Evolutionary conservation across 2,329 filamentous ascomycete genomes (phyloP).

Genomic region (Colletotrichum sp.): DNA sequence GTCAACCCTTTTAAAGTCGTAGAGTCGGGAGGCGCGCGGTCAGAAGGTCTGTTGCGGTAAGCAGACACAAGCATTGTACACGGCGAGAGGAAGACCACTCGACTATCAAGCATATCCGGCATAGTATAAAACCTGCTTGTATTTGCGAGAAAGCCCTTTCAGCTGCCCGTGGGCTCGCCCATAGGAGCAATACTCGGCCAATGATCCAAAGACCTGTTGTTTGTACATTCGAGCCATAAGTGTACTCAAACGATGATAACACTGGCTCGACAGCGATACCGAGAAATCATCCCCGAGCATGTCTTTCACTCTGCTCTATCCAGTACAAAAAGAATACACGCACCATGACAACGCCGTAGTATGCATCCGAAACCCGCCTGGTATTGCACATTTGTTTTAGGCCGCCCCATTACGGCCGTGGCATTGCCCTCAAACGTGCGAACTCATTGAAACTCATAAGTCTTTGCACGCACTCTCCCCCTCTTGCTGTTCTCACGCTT

Average conservation of each 20-base stretch:
- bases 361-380: not conserved
- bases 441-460: not conserved
- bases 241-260: not conserved
- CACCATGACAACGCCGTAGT: not conserved
- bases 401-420: not conserved
- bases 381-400: not conserved
- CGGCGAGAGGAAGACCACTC: not conserved
- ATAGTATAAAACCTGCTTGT: not conserved
- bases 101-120: not conserved
- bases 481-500: constrained; percentile 21
- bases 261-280: not conserved
- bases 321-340: not conserved
- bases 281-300: not conserved
- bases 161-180: not conserved
- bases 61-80: not conserved
- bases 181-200: not conserved
- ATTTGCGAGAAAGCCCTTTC: not conserved
- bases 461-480: not conserved
- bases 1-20: not conserved
- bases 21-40: not conserved
- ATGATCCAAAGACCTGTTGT: not conserved
- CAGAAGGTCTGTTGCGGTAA: not conserved
- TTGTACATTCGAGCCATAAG: not conserved
- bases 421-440: not conserved
- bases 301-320: not conserved